These are phyloP conservation scores for Trichoderma erinaceum DNA, from an alignment of 495 filamentous ascomycete genomes.

Conservation along the genomic window DNA sequence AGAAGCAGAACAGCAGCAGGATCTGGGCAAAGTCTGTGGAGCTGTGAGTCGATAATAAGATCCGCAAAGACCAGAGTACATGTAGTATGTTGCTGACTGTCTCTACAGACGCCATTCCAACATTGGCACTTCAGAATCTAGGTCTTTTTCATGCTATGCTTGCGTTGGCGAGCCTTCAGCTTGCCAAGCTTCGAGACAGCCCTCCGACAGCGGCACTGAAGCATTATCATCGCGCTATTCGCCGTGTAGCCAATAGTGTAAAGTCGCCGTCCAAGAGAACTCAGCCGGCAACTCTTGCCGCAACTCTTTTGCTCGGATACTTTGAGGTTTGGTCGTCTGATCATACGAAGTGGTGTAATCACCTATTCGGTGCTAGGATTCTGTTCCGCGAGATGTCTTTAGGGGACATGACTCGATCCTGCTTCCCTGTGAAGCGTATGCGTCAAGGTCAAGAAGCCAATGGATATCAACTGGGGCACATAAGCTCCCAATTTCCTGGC, in stretches of 20 bases:
- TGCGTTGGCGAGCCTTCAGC: conserved; percentile 80
- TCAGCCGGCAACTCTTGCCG: conserved; percentile 76
- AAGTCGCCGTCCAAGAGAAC: conserved; percentile 63
- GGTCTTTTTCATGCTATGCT: conserved; percentile 88
- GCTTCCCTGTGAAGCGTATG: conserved; percentile 53
- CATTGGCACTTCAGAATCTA: conserved; percentile 75
- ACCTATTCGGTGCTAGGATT: conserved; percentile 77
- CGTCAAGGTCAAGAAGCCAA: conserved; percentile 27
- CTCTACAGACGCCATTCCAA: conserved; percentile 63
- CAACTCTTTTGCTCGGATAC: conserved; percentile 80
- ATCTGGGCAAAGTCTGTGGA: conserved; percentile 76
- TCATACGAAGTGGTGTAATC: conserved; percentile 91
- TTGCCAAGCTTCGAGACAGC: conserved; percentile 69
- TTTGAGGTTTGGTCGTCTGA: conserved; percentile 95
- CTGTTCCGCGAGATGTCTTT: conserved; percentile 80
- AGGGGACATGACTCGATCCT: conserved; percentile 56
- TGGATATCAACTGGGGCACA: conserved; percentile 22
- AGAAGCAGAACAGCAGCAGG: conserved; percentile 33
- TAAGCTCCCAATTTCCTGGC: neutral
- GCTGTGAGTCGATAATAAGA: conserved; percentile 38
- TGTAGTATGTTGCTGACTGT: conserved; percentile 14
- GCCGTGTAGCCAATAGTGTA: conserved; percentile 68
- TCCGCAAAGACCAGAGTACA: neutral
- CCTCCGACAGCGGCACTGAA: conserved; percentile 74
- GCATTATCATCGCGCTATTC: conserved; percentile 84